These are phyloP conservation scores for Moelleriella libera DNA, from an alignment of 2,329 filamentous ascomycete genomes.

Conservation along the genomic window DNA sequence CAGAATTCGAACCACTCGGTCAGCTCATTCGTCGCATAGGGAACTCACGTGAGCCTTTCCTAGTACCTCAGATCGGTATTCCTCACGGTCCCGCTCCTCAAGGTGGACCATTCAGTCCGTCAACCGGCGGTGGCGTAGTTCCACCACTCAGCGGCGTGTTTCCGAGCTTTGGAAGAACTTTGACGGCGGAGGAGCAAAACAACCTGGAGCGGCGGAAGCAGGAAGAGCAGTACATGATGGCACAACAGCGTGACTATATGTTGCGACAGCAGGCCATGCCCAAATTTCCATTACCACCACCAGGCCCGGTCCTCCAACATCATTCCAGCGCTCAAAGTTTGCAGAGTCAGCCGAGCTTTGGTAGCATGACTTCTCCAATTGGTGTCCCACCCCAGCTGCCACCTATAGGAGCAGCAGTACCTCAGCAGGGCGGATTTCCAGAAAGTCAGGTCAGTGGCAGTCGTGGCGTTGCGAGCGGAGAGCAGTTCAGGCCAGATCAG, in stretches of 20 bases:
- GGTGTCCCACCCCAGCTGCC: conserved; percentile 36
- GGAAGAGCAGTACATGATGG: conserved; percentile 94
- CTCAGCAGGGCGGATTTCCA: conserved; percentile 47
- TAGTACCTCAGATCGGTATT: conserved; percentile 93
- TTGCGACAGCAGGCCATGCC: conserved; percentile 71
- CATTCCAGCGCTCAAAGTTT: conserved; percentile 91
- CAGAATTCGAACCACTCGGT: conserved; percentile 86
- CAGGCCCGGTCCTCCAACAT: conserved; percentile 53
- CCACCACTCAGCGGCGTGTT: conserved; percentile 90
- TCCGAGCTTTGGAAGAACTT: conserved; percentile 87
- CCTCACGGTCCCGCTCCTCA: conserved; percentile 63
- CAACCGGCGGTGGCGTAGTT: conserved; percentile 47
- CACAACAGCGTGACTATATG: conserved; percentile 85
- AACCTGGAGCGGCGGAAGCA: conserved; percentile 92
- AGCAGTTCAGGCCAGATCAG: conserved; percentile 58
- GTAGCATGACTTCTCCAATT: conserved; percentile 81
- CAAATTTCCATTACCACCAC: conserved; percentile 60
- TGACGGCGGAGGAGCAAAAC: conserved; percentile 97
- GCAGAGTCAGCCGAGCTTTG: conserved; percentile 93
- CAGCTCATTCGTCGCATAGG: conserved; percentile 92
- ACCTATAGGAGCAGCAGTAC: conserved; percentile 18
- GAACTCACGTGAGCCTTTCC: conserved; percentile 92
- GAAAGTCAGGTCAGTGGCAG: conserved; percentile 33
- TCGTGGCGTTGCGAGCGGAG: conserved; percentile 20
- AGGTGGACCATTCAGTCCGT: conserved; percentile 31